Conservation (phyloP, 108 stramenopile species). For the Skeletonema costatum region DNA sequence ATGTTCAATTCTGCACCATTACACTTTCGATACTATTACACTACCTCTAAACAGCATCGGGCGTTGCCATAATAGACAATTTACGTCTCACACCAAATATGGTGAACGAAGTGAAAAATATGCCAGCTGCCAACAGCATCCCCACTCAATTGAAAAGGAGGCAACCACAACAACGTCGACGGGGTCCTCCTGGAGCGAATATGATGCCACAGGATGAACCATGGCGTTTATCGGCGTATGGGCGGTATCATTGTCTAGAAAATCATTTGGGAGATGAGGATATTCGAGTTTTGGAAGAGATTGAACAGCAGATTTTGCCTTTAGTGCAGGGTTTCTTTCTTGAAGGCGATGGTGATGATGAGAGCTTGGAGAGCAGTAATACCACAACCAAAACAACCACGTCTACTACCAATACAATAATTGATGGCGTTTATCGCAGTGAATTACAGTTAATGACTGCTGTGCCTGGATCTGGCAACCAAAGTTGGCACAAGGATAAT, state of each 20-base stretch:
- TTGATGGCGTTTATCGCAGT: constrained; percentile 18
- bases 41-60: background rate
- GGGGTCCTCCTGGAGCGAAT: background rate
- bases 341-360: background rate
- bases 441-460: constrained; percentile 20
- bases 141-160: background rate
- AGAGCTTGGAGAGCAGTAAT: background rate
- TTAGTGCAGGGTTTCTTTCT: constrained; percentile 12
- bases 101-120: background rate
- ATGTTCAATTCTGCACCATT: too few relatives aligned
- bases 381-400: background rate
- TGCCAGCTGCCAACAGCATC: background rate
- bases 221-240: constrained; percentile 15
- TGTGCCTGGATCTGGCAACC: constrained; percentile 5
- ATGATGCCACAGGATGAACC: background rate
- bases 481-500: constrained; percentile 23
- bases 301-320: constrained; percentile 5
- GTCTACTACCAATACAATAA: background rate
- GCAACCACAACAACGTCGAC: background rate
- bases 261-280: constrained; percentile 11
- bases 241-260: constrained; percentile 11
- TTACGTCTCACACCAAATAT: background rate
- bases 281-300: constrained; percentile 4
- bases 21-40: too few relatives aligned
- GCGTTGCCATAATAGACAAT: background rate